Evolutionary conservation across 2,329 filamentous ascomycete species (phyloP).

Genomic region (Aquanectria penicillioides): DNA sequence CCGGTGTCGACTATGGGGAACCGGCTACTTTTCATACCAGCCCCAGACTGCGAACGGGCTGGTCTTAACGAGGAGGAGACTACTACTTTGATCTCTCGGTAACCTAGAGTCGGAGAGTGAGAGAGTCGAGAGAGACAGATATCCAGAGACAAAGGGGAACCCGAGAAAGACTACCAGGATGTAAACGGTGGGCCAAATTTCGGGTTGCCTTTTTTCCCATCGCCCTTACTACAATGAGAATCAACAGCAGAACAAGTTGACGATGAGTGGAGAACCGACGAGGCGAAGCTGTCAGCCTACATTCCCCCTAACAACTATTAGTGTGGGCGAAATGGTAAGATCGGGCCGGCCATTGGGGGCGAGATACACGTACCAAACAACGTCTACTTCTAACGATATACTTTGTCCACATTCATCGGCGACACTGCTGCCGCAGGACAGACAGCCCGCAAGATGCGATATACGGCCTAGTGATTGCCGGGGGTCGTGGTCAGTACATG

Average conservation of each 20-base stretch:
- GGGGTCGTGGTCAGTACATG: not conserved
- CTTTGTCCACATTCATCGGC: not conserved
- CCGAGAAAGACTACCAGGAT: too few relatives aligned
- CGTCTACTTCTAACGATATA: not conserved
- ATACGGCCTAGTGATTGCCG: constrained; percentile 10
- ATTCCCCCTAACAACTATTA: not conserved
- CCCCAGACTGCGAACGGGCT: not conserved
- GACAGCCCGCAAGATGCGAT: constrained; percentile 6
- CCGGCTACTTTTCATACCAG: constrained; percentile 12
- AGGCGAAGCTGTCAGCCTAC: constrained; percentile 19
- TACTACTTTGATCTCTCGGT: not conserved
- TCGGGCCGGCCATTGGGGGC: constrained; percentile 17
- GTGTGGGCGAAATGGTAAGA: constrained; percentile 12
- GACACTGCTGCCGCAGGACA: not conserved
- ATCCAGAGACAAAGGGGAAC: too few relatives aligned
- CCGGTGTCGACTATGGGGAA: not conserved
- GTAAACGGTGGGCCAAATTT: too few relatives aligned
- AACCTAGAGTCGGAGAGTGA: not conserved
- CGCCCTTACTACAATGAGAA: too few relatives aligned
- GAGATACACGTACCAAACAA: not conserved
- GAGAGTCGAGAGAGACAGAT: not conserved
- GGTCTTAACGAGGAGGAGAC: not conserved
- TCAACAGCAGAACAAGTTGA: too few relatives aligned
- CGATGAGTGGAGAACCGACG: not conserved
- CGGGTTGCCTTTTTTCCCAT: too few relatives aligned